Percentiles rank a stretch among this genome's conserved stretches.
These are phyloP conservation scores for Syzygium syzygioides DNA, from an alignment of 441 rosid genomes.

Conservation along the genomic window DNA sequence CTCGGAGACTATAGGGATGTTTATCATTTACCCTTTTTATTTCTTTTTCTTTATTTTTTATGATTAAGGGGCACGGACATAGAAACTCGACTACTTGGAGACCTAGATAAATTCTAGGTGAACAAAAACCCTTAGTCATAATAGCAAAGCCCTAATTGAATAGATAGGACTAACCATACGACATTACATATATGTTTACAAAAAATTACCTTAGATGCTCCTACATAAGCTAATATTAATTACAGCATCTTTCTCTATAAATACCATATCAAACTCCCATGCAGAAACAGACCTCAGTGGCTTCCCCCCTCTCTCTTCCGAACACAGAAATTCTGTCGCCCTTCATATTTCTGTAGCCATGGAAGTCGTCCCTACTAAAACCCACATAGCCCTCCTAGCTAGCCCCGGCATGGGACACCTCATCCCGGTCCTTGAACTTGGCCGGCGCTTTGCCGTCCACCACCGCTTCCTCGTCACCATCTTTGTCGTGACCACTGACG, in stretches of 20 bases:
- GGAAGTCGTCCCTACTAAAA: constrained; percentile 1
- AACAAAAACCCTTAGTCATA: not conserved
- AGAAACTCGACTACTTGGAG: not conserved
- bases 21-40: not conserved
- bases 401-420: constrained; percentile 67
- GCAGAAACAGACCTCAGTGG: not conserved
- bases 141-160: not conserved
- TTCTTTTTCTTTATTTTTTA: too few relatives aligned
- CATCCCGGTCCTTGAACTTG: constrained; percentile 52
- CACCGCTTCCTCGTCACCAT: constrained; percentile 34
- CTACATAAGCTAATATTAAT: not conserved
- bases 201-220: not conserved
- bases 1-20: not conserved
- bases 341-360: not conserved
- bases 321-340: not conserved
- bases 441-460: constrained; percentile 26
- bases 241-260: not conserved
- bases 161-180: not conserved
- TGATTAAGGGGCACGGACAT: not conserved
- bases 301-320: not conserved
- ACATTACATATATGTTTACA: not conserved
- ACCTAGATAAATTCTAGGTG: not conserved
- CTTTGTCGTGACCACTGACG: constrained; percentile 25
- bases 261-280: not conserved
- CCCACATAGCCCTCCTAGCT: constrained; percentile 36